phyloP scores from a whole-genome alignment of 768 basidiomycete species.

The Cystofilobasidium macerans region DNA sequence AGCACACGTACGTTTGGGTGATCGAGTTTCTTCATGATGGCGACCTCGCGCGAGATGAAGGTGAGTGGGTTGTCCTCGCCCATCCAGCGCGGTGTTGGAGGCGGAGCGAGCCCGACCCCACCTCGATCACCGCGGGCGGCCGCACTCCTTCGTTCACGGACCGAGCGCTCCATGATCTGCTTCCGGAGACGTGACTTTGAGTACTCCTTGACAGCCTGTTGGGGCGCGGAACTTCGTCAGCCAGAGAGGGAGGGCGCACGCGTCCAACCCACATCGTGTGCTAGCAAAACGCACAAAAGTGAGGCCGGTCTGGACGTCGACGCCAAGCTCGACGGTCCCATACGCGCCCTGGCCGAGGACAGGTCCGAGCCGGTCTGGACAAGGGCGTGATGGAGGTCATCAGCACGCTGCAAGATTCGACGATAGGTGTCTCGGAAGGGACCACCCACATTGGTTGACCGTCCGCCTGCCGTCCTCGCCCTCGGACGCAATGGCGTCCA shows the following conservation, averaged over 20 bases:
- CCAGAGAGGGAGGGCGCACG: no score
- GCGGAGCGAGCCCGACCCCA: not conserved
- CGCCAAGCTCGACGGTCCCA: conserved; percentile 37
- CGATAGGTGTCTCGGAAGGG: not conserved
- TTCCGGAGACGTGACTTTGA: conserved; percentile 37
- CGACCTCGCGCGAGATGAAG: conserved; percentile 34
- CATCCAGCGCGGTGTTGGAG: conserved; percentile 14
- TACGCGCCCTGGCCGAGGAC: conserved; percentile 37
- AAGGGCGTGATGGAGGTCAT: not conserved
- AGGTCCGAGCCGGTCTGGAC: conserved; percentile 30
- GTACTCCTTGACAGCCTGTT: conserved; percentile 39
- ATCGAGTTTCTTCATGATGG: conserved; percentile 40
- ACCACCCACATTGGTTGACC: conserved; percentile 21
- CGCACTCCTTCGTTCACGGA: conserved; percentile 10
- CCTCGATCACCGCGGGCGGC: not conserved
- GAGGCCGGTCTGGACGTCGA: conserved; percentile 36
- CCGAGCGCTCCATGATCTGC: conserved; percentile 28
- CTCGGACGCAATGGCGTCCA: conserved; percentile 14
- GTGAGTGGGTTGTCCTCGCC: conserved; percentile 33
- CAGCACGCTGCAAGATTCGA: not conserved
- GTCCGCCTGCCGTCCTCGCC: conserved; percentile 14
- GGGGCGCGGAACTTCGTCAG: not conserved
- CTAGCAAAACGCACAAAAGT: conserved; percentile 32
- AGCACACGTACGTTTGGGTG: conserved; percentile 35
- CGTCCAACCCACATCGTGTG: no score